Percentiles rank a stretch among this genome's conserved stretches.
Conservation (phyloP, 2,329 filamentous ascomycete genomes). For the Byssochlamys sp. region DNA sequence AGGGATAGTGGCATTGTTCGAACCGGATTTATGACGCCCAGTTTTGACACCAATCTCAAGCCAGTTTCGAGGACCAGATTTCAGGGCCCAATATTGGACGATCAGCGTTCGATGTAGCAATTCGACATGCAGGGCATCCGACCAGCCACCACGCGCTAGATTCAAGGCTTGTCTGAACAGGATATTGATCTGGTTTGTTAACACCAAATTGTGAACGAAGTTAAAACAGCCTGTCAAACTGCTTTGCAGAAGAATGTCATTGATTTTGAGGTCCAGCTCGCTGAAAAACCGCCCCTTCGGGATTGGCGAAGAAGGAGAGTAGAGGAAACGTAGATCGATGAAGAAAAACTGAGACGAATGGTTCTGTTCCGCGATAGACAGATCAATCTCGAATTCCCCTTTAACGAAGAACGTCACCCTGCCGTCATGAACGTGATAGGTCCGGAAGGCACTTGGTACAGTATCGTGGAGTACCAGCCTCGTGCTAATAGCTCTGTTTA, state of each 20-base stretch:
- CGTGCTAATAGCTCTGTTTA: constrained; percentile 74
- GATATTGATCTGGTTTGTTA: constrained; percentile 83
- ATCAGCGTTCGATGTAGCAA: constrained; percentile 70
- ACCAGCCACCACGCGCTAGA: constrained; percentile 64
- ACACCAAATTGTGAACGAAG: constrained; percentile 73
- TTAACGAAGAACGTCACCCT: constrained; percentile 77
- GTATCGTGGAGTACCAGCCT: constrained; percentile 77
- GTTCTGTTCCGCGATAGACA: constrained; percentile 82
- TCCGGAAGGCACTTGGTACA: constrained; percentile 65
- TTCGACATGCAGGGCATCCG: constrained; percentile 66
- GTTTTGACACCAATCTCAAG: constrained; percentile 65
- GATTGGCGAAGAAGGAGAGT: constrained; percentile 59
- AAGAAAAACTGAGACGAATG: constrained; percentile 81
- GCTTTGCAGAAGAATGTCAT: constrained; percentile 58
- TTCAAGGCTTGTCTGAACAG: constrained; percentile 66
- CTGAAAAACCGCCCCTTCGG: constrained; percentile 52
- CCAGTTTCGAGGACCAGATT: constrained; percentile 72
- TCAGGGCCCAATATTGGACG: constrained; percentile 80
- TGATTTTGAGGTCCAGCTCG: constrained; percentile 61
- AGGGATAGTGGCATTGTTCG: constrained; percentile 5
- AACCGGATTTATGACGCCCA: constrained; percentile 9
- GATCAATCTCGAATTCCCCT: constrained; percentile 82
- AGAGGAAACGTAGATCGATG: constrained; percentile 79
- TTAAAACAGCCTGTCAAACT: constrained; percentile 74
- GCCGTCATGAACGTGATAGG: constrained; percentile 73